These are phyloP conservation scores for Fistulifera pelliculosa DNA, from an alignment of 108 stramenopile species.

Conservation along the genomic window DNA sequence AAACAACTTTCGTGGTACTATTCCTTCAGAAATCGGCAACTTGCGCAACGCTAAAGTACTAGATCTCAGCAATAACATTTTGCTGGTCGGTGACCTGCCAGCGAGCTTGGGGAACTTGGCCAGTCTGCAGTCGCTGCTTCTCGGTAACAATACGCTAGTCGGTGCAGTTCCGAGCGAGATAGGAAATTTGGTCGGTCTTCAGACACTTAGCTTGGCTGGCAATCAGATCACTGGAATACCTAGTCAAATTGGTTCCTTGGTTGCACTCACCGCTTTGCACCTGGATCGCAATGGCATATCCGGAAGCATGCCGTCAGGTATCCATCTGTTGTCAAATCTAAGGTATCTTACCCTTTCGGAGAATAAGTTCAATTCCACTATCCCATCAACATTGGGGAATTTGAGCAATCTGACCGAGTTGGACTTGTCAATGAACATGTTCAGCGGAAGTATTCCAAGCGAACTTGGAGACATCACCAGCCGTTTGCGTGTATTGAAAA, in stretches of 20 bases:
- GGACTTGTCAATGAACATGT: not conserved
- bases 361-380: conserved; percentile 14
- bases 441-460: not conserved
- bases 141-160: not conserved
- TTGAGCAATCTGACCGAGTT: not conserved
- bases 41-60: conserved; percentile 7
- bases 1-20: not conserved
- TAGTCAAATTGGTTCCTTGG: not conserved
- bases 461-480: not conserved
- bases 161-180: not conserved
- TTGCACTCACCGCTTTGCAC: not conserved
- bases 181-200: not conserved
- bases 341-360: not conserved
- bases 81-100: conserved; percentile 18
- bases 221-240: not conserved
- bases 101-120: not conserved
- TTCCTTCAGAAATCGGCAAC: conserved; percentile 2
- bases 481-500: not conserved
- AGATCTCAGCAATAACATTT: conserved; percentile 15
- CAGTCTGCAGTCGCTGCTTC: not conserved
- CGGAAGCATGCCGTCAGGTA: not conserved
- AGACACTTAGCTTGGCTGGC: not conserved
- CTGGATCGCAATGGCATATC: not conserved
- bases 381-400: conserved; percentile 25
- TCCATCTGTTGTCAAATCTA: not conserved